Conservation (phyloP, 345 rosid genomes). For the Nephelium lappaceum region DNA sequence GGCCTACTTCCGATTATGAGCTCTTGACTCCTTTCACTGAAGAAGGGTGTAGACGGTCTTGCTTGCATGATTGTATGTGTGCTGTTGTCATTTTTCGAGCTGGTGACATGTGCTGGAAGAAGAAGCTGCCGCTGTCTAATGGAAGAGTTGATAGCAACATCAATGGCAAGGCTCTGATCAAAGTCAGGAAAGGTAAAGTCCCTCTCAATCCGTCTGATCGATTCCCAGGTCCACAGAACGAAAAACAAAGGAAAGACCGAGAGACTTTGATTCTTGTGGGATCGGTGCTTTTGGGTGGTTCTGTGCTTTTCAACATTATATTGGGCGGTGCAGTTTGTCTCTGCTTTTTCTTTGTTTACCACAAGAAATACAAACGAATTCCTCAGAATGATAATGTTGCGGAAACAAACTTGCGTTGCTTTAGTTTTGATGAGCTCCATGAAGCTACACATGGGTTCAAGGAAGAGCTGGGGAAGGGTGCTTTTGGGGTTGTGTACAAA, state of each 20-base stretch:
- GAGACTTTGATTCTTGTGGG: conserved; percentile 25
- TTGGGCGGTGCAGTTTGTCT: conserved; percentile 15
- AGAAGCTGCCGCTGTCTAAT: conserved; percentile 43
- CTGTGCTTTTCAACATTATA: conserved; percentile 26
- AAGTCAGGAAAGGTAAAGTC: conserved; percentile 21
- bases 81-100: conserved; percentile 31
- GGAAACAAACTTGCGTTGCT: conserved; percentile 30
- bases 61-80: conserved; percentile 44
- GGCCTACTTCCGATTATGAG: conserved; percentile 39
- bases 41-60: conserved; percentile 30
- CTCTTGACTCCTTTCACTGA: conserved; percentile 21
- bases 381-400: background rate
- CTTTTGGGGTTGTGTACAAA: conserved; percentile 37
- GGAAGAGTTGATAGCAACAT: conserved; percentile 19
- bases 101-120: conserved; percentile 36
- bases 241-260: background rate
- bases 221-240: background rate
- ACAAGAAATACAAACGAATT: background rate
- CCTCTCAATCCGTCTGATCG: background rate
- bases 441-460: conserved; percentile 40
- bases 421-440: conserved; percentile 36
- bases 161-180: conserved; percentile 30
- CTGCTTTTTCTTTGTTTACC: conserved; percentile 11
- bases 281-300: conserved; percentile 35
- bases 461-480: conserved; percentile 44